phyloP scores from a whole-genome alignment of 2,329 filamentous ascomycete genomes.

The Exophiala phaeomuriformis region DNA sequence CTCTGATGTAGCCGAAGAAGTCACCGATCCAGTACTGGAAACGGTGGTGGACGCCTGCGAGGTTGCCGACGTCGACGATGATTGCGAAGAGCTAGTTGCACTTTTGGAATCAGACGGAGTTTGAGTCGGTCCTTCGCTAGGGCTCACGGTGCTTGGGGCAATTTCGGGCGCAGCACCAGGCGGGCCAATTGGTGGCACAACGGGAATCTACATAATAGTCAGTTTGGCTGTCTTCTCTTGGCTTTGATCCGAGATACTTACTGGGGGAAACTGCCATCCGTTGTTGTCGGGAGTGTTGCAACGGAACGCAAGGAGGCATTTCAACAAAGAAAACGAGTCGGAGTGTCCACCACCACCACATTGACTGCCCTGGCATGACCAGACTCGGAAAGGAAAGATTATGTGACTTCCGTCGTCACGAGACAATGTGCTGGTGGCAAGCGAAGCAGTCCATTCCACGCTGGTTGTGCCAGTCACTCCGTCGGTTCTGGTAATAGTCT shows the following conservation, averaged over 20 bases:
- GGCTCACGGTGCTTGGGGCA: background rate
- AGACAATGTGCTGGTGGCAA: background rate
- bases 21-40: background rate
- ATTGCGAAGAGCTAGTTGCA: background rate
- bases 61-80: background rate
- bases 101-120: background rate
- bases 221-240: background rate
- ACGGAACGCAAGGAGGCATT: background rate
- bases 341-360: background rate
- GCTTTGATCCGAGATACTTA: background rate
- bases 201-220: background rate
- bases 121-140: background rate
- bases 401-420: background rate
- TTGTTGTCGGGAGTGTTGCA: background rate
- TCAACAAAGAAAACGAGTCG: background rate
- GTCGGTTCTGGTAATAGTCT: constrained; percentile 3
- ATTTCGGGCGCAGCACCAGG: background rate
- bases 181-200: constrained; percentile 2
- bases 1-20: too few species aligned
- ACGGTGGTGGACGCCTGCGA: background rate
- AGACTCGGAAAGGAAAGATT: background rate
- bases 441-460: background rate
- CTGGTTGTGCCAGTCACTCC: background rate
- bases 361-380: background rate
- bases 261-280: background rate